Evolutionary conservation across 2,329 filamentous ascomycete genomes (phyloP).

Genomic region (Trichoderma koningiopsis): DNA sequence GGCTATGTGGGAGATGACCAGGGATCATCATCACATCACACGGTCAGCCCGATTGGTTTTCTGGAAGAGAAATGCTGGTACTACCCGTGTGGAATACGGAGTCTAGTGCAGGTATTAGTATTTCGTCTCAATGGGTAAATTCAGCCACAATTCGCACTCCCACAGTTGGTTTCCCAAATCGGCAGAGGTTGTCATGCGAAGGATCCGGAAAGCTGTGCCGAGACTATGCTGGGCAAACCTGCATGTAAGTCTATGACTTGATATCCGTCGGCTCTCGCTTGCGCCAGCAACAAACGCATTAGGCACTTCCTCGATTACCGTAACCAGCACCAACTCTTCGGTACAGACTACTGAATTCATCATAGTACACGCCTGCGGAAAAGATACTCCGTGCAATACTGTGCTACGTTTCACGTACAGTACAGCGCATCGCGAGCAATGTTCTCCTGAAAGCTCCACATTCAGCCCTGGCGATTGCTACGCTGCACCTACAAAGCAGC

Average conservation of each 20-base stretch:
- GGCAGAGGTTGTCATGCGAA: background rate
- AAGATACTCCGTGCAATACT: background rate
- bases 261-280: background rate
- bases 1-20: background rate
- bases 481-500: background rate
- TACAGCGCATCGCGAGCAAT: background rate
- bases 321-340: background rate
- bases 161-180: background rate
- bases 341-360: background rate
- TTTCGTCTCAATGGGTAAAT: background rate
- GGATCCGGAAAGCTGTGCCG: background rate
- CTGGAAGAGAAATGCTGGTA: background rate
- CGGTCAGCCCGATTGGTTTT: slow-evolving; percentile 8
- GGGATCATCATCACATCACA: background rate
- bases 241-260: background rate
- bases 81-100: background rate
- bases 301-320: background rate
- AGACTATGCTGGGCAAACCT: background rate
- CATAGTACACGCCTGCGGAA: background rate
- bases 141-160: background rate
- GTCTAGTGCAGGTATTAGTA: background rate
- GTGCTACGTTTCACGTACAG: slow-evolving; percentile 5
- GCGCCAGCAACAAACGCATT: background rate
- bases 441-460: slow-evolving; percentile 1
- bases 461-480: background rate